phyloP scores from a whole-genome alignment of 2,329 filamentous ascomycete species.

The Penicillium griseofulvum region DNA sequence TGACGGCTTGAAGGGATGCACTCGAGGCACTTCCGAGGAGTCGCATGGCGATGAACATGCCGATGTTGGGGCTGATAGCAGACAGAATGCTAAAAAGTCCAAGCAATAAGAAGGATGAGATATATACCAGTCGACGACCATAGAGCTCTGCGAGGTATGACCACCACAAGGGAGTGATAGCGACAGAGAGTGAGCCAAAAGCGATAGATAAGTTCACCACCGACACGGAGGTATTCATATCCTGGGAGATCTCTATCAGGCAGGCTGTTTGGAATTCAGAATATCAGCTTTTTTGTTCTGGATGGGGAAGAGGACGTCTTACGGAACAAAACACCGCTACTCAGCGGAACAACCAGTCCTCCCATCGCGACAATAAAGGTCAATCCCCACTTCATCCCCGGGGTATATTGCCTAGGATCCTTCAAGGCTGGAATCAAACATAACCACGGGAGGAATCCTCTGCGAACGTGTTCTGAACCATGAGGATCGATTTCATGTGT shows the following conservation, averaged over 20 bases:
- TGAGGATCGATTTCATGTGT: not conserved
- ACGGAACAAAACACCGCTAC: not conserved
- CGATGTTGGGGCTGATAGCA: not conserved
- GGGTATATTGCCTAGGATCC: not conserved
- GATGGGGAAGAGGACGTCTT: not conserved
- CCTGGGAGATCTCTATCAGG: not conserved
- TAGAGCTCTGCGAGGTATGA: not conserved
- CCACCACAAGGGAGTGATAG: not conserved
- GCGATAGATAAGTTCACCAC: not conserved
- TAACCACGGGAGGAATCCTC: not conserved
- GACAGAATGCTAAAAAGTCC: not conserved
- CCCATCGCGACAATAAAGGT: not conserved
- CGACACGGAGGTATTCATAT: not conserved
- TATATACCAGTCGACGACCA: not conserved
- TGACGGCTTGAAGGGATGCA: not conserved
- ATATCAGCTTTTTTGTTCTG: not conserved
- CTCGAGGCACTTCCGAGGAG: not conserved
- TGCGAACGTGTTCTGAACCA: not conserved
- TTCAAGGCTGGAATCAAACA: not conserved
- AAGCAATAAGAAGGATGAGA: not conserved
- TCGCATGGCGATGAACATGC: not conserved
- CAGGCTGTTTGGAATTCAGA: not conserved
- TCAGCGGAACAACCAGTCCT: not conserved
- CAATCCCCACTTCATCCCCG: not conserved
- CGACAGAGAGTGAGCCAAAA: not conserved